Conservation (phyloP, 2,329 filamentous ascomycete species). For the Alternaria brassicicola region DNA sequence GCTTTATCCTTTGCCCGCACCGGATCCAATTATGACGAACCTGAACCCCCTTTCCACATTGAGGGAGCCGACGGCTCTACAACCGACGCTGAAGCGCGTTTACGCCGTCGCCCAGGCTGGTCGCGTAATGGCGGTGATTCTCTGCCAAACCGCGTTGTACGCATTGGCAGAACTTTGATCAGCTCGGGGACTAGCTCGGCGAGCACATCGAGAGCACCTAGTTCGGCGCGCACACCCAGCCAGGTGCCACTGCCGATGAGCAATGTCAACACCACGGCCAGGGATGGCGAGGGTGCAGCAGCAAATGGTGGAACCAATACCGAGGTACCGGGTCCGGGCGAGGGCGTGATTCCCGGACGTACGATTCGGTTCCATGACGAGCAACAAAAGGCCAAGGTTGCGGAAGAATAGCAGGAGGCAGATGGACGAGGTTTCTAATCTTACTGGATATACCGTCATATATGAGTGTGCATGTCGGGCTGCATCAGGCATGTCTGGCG, state of each 20-base stretch:
- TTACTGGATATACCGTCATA: not conserved
- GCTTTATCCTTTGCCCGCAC: slow-evolving; percentile 41
- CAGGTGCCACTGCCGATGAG: not conserved
- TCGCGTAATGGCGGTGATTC: slow-evolving; percentile 27
- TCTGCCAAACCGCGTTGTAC: slow-evolving; percentile 38
- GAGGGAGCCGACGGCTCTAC: slow-evolving; percentile 21
- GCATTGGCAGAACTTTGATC: slow-evolving; percentile 47
- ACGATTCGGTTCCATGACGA: slow-evolving; percentile 43
- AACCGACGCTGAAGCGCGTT: slow-evolving; percentile 29
- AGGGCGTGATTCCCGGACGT: slow-evolving; percentile 20
- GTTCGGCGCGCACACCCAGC: not conserved
- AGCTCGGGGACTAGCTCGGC: slow-evolving; percentile 22
- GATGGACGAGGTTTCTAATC: not conserved
- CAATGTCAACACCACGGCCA: not conserved
- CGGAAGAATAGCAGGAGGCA: not conserved
- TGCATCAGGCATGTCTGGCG: not conserved
- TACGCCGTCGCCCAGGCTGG: slow-evolving; percentile 33
- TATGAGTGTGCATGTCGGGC: not conserved
- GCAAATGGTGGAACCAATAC: not conserved
- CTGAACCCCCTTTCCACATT: slow-evolving; percentile 42
- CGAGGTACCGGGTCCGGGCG: not conserved
- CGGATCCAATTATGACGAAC: slow-evolving; percentile 19
- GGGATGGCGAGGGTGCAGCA: not conserved
- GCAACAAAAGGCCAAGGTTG: not conserved
- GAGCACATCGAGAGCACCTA: slow-evolving; percentile 2